phyloP scores from a whole-genome alignment of 2,329 filamentous ascomycete genomes.

The Fusarium sp. region DNA sequence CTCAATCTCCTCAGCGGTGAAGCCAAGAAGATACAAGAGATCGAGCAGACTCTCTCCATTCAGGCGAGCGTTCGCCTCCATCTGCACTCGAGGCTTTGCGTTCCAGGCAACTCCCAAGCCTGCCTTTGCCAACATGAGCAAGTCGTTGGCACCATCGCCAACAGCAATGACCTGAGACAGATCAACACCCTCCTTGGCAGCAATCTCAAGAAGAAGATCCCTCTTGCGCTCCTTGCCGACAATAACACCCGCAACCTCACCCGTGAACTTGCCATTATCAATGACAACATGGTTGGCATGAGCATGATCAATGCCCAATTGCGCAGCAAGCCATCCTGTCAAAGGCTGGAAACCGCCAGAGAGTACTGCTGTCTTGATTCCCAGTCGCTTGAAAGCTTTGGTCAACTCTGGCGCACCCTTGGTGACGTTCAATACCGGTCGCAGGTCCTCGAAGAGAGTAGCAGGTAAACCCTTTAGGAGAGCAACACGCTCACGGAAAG shows the following conservation, averaged over 20 bases:
- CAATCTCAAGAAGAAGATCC: constrained; percentile 78
- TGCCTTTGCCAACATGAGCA: constrained; percentile 82
- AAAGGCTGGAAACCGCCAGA: constrained; percentile 93
- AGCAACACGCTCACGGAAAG: constrained; percentile 82
- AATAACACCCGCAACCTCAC: constrained; percentile 78
- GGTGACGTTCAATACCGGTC: constrained; percentile 82
- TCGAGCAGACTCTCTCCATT: constrained; percentile 80
- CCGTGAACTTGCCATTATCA: constrained; percentile 73
- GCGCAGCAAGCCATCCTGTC: constrained; percentile 84
- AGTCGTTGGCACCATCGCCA: constrained; percentile 86
- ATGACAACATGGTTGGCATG: constrained; percentile 87
- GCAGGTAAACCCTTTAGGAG: constrained; percentile 85
- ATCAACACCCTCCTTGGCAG: constrained; percentile 73
- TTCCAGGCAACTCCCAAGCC: constrained; percentile 86
- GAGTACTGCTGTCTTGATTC: constrained; percentile 89
- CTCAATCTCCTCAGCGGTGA: constrained; percentile 71
- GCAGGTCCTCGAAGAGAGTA: constrained; percentile 83
- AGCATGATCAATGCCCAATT: constrained; percentile 88
- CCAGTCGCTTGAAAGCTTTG: constrained; percentile 79
- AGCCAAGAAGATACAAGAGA: constrained; percentile 80
- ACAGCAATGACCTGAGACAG: constrained; percentile 78
- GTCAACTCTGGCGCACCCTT: constrained; percentile 83
- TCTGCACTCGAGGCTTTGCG: constrained; percentile 85
- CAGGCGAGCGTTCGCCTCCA: constrained; percentile 78
- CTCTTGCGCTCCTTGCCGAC: constrained; percentile 83